phyloP scores from a whole-genome alignment of 257 asterid species.

The Henckelia pumila region DNA sequence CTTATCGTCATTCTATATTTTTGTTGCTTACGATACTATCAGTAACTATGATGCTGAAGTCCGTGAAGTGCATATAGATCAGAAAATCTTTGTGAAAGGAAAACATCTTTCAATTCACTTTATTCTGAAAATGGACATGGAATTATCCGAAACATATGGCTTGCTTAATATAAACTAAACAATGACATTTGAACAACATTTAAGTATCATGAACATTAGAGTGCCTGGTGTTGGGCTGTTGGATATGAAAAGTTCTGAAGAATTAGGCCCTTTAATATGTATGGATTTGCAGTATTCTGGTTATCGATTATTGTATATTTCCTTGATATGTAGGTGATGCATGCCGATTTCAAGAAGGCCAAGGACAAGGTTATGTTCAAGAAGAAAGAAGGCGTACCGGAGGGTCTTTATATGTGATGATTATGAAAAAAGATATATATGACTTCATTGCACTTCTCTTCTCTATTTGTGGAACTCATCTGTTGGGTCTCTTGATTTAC shows the following conservation, averaged over 20 bases:
- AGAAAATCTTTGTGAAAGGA: too few relatives aligned
- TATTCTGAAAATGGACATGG: background rate
- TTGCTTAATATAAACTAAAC: background rate
- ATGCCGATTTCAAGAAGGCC: slow-evolving; percentile 53
- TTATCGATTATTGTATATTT: too few relatives aligned
- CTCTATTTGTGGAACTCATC: background rate
- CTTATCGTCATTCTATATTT: background rate
- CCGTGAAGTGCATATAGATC: background rate
- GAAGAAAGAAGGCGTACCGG: slow-evolving; percentile 57
- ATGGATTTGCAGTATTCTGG: background rate
- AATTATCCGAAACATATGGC: background rate
- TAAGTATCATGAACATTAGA: background rate
- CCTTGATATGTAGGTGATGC: slow-evolving; percentile 32
- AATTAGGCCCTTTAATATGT: too few relatives aligned
- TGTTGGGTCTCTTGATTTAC: background rate
- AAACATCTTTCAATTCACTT: background rate
- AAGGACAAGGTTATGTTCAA: slow-evolving; percentile 60
- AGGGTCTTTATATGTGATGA: slow-evolving; percentile 51
- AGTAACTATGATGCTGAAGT: background rate
- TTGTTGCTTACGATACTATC: background rate
- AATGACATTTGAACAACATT: background rate
- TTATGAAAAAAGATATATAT: background rate
- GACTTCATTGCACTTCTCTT: background rate
- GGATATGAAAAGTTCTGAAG: background rate
- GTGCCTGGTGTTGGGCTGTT: background rate